phyloP scores from a whole-genome alignment of 1,139 yeast genomes.

The Debaryomyces sp. region DNA sequence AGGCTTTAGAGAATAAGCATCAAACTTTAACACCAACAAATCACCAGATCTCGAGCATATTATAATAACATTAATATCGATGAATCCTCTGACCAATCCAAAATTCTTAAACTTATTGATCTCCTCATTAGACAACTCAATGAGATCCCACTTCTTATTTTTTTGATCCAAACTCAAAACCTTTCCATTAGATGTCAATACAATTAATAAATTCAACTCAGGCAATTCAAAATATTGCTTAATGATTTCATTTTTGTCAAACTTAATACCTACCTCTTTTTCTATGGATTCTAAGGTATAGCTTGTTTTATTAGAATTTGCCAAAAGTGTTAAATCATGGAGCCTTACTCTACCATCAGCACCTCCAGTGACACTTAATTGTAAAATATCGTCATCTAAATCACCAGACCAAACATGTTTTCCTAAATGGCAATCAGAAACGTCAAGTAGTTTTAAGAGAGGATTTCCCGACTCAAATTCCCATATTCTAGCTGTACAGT shows the following conservation, averaged over 20 bases:
- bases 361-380: constrained; percentile 76
- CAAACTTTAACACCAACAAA: constrained; percentile 48
- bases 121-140: constrained; percentile 36
- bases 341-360: constrained; percentile 82
- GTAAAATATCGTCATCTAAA: constrained; percentile 41
- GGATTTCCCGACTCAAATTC: constrained; percentile 30
- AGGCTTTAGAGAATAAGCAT: constrained; percentile 17
- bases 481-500: constrained; percentile 89
- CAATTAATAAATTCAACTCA: constrained; percentile 41
- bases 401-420: constrained; percentile 89
- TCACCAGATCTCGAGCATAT: constrained; percentile 59
- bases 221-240: constrained; percentile 59
- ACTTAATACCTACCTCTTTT: constrained; percentile 21
- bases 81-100: constrained; percentile 54
- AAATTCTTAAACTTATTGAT: constrained; percentile 41
- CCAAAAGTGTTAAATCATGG: constrained; percentile 47
- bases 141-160: constrained; percentile 14
- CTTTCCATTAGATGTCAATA: constrained; percentile 67
- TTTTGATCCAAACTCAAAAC: constrained; percentile 36
- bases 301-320: constrained; percentile 15
- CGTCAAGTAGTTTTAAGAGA: constrained; percentile 26
- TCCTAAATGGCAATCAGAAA: constrained; percentile 71
- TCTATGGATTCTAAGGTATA: constrained; percentile 38
- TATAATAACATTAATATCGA: constrained; percentile 39
- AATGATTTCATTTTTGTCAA: constrained; percentile 56